These are phyloP conservation scores for Jatropha curcas DNA, from an alignment of 345 rosid genomes.

Conservation along the genomic window DNA sequence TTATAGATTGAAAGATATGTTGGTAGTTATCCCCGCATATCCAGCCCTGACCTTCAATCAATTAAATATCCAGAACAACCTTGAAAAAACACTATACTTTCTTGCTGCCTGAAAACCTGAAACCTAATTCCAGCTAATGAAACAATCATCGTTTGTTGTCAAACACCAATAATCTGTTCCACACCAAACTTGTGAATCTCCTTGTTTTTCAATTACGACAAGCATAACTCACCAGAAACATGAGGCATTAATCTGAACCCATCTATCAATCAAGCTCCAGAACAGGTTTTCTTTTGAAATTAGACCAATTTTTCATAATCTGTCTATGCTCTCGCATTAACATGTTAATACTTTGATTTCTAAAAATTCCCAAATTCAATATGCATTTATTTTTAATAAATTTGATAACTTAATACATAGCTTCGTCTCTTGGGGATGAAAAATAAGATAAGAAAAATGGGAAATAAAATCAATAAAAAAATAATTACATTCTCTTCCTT, in stretches of 20 bases:
- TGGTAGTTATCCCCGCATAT: too few relatives aligned
- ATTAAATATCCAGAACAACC: background rate
- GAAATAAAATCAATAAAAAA: background rate
- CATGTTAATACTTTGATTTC: background rate
- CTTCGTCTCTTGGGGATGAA: background rate
- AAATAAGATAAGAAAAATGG: background rate
- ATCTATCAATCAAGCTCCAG: background rate
- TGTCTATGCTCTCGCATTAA: background rate
- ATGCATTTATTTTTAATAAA: background rate
- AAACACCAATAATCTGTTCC: background rate
- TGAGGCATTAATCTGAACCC: background rate
- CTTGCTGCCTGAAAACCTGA: background rate
- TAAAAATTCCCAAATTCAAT: background rate
- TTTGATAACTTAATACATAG: background rate
- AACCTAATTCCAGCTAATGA: background rate
- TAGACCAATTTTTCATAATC: background rate
- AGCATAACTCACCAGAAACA: background rate
- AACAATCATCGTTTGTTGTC: too few relatives aligned
- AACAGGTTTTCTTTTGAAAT: background rate
- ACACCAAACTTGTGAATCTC: background rate
- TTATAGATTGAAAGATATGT: too few relatives aligned
- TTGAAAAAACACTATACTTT: background rate
- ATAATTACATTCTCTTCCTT: background rate
- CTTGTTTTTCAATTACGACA: background rate
- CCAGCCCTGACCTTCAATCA: background rate